A percentile compares a stretch with the other conserved stretches of the same genome.
Conservation (phyloP, 2,329 filamentous ascomycete genomes). For the Pseudocercospora ulei region DNA sequence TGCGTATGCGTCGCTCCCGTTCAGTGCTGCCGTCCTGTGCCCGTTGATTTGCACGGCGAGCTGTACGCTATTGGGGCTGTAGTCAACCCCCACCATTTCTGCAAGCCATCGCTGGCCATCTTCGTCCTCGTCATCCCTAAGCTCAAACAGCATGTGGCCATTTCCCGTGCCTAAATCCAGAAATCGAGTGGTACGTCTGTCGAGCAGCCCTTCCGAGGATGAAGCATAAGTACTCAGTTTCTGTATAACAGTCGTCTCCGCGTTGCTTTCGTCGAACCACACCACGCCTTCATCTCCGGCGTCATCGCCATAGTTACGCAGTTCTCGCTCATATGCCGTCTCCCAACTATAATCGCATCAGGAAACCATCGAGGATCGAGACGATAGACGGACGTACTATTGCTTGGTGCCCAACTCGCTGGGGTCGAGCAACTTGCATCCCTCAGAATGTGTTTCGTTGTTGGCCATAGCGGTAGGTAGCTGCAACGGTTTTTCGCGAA, state of each 20-base stretch:
- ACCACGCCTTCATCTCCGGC: slow-evolving; percentile 73
- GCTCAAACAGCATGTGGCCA: slow-evolving; percentile 70
- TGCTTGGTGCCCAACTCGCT: slow-evolving; percentile 79
- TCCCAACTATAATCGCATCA: no score
- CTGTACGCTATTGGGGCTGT: slow-evolving; percentile 63
- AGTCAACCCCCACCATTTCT: slow-evolving; percentile 76
- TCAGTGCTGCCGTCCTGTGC: no score
- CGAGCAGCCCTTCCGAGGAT: slow-evolving; percentile 37
- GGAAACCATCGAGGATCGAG: no score
- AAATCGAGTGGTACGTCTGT: slow-evolving; percentile 47
- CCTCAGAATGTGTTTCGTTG: no score
- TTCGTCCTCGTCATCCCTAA: slow-evolving; percentile 51
- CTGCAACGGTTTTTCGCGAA: no score
- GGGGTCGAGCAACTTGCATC: slow-evolving; percentile 50
- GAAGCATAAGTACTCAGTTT: slow-evolving; percentile 50
- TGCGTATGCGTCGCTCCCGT: slow-evolving; percentile 6
- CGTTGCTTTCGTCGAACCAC: slow-evolving; percentile 92
- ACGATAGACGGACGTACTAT: slow-evolving; percentile 66
- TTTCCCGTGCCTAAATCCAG: slow-evolving; percentile 92
- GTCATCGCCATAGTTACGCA: slow-evolving; percentile 61
- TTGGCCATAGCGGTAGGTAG: no score
- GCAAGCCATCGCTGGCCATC: slow-evolving; percentile 49
- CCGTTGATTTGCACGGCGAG: slow-evolving; percentile 56
- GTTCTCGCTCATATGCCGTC: slow-evolving; percentile 59
- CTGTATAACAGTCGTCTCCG: slow-evolving; percentile 66